Evolutionary conservation across 2,329 filamentous ascomycete genomes (phyloP).

Genomic region (Fusarium concolor): DNA sequence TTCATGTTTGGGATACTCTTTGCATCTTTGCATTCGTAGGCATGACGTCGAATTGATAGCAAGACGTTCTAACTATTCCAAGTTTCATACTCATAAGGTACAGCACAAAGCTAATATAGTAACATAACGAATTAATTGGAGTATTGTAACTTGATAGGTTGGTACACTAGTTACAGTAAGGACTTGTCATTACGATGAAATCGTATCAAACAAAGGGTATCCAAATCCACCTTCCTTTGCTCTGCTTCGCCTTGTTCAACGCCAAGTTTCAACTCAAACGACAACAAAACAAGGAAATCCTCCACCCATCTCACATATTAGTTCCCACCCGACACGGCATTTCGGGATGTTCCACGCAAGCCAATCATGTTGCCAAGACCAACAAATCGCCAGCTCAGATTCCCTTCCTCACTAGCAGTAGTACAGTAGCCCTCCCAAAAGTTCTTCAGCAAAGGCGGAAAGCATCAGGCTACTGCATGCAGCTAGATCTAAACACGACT

Average conservation of each 20-base stretch:
- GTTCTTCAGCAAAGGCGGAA: conserved; percentile 18
- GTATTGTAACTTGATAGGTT: too few relatives aligned
- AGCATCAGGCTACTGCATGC: background rate
- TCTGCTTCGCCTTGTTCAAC: conserved; percentile 2
- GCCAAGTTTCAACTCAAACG: conserved; percentile 18
- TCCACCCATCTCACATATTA: conserved; percentile 22
- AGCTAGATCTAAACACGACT: conserved; percentile 53
- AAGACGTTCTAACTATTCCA: background rate
- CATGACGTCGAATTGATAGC: conserved; percentile 27
- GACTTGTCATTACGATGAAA: conserved; percentile 3
- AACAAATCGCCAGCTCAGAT: conserved; percentile 14
- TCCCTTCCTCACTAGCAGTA: background rate
- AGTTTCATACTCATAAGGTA: background rate
- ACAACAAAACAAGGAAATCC: conserved; percentile 36
- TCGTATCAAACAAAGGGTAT: conserved; percentile 16
- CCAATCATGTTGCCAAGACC: conserved; percentile 16
- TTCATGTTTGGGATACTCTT: conserved; percentile 10
- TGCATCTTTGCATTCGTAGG: conserved; percentile 6
- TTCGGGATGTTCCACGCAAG: conserved; percentile 4
- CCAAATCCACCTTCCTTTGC: conserved; percentile 3
- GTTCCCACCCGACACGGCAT: conserved; percentile 14
- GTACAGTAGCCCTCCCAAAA: background rate
- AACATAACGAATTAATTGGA: background rate
- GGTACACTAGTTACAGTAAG: background rate
- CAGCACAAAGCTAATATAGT: conserved; percentile 10